phyloP scores from a whole-genome alignment of 2,329 filamentous ascomycete species.

The Nemania sp. region DNA sequence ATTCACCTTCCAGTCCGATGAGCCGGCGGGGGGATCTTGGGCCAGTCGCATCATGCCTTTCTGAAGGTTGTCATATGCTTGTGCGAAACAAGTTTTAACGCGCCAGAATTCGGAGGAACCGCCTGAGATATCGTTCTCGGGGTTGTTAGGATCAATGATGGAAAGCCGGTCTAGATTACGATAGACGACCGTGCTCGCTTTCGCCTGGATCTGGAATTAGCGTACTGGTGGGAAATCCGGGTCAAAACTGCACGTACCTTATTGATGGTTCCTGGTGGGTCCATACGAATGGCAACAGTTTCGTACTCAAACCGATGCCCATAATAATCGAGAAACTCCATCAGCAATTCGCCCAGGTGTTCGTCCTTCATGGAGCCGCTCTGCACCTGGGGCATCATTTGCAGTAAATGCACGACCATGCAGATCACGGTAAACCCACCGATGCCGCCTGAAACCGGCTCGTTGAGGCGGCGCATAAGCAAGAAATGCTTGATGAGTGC shows the following conservation, averaged over 20 bases:
- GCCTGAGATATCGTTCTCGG: constrained; percentile 85
- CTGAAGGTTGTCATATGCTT: constrained; percentile 62
- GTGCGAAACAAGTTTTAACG: constrained; percentile 71
- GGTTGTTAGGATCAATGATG: constrained; percentile 89
- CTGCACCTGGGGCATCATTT: constrained; percentile 74
- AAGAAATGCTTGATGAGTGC: constrained; percentile 91
- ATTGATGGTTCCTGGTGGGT: constrained; percentile 72
- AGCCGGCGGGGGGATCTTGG: constrained; percentile 34
- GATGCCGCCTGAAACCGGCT: constrained; percentile 87
- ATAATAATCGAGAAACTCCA: constrained; percentile 89
- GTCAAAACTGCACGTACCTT: constrained; percentile 55
- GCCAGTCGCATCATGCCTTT: constrained; percentile 60
- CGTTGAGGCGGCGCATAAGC: constrained; percentile 85
- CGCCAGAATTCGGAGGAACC: constrained; percentile 72
- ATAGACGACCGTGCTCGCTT: constrained; percentile 53
- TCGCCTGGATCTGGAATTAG: constrained; percentile 42
- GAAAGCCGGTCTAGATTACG: constrained; percentile 70
- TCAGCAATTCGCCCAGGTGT: constrained; percentile 75
- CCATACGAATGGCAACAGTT: constrained; percentile 72
- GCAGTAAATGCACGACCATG: constrained; percentile 85
- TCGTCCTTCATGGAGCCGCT: constrained; percentile 60
- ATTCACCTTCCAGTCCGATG: constrained; percentile 32
- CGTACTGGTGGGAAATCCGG: not conserved
- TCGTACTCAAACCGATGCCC: constrained; percentile 77
- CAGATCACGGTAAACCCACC: constrained; percentile 95